Evolutionary conservation across 179 eudicot species (phyloP), one percentile per base, ranked within the genome.

Genomic region (Silene noctiflora): DNA sequence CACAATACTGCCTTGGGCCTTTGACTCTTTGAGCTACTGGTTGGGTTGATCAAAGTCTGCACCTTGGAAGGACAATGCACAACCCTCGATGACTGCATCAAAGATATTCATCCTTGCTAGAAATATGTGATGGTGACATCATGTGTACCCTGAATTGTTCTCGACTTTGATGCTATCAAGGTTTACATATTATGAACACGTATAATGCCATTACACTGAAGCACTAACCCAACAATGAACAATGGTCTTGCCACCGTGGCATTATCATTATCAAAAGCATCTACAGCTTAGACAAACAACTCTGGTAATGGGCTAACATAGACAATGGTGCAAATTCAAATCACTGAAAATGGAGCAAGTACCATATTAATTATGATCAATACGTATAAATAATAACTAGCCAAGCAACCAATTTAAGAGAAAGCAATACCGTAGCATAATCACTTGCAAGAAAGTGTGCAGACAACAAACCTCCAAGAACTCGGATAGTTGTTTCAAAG

Each of bases 391-490:
- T 59, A 56, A 58, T 58, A 21, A 21, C 39, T 39, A 62, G 35
- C 29, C 22, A 66, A 22, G 9, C 16, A 53, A 21, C 24, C 44
- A 75, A 17, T 48, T 17, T 46, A 58, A 66, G 72, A 79, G 56
- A 81, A 74, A 76, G 19, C 60, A 68, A 75, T 96, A 96, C 99
- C 97, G 97, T 96, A 65, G 91, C 92, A 83, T 96, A 88, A 83
- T 96, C 99, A 84, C 99, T 96, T 79, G 99, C 99, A 86, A 96
- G 87, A 79, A 96, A 97, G 88, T 96, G 99, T 81, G 97, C 99
- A 87, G 99, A 96, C 69, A 96, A 88, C 83, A 96, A 82, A 71
- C 99, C 98, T 85, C 99, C 99, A 83, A 96, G 94, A 72, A 96
- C 85, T 76, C 99, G 88, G 62, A 96, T 96, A 25, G 95, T 91